Conservation (phyloP, 1,284 basidiomycete species). For the Phylloporus gajari region DNA sequence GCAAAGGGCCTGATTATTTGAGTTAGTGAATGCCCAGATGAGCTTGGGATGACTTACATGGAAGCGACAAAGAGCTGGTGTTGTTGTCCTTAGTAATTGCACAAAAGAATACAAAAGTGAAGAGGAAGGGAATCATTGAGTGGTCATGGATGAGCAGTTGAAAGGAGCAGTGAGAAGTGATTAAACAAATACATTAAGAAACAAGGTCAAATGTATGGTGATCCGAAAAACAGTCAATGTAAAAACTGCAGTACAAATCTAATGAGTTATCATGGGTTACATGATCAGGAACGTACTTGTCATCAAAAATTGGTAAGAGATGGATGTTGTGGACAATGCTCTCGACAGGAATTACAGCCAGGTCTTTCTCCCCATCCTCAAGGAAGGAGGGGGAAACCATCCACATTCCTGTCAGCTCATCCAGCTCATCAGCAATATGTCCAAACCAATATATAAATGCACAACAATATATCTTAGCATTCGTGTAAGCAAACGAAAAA, state of each 20-base stretch:
- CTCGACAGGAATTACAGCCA: not conserved
- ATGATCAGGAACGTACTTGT: not conserved
- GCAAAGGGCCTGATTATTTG: constrained; percentile 40
- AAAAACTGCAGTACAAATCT: not conserved
- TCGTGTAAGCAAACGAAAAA: not conserved
- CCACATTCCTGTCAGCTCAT: not conserved
- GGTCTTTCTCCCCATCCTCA: not conserved
- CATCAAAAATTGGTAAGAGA: not conserved
- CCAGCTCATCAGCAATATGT: not conserved
- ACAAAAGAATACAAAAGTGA: constrained; percentile 47
- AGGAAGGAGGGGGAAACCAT: not conserved
- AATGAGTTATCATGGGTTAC: not conserved
- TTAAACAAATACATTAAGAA: not conserved
- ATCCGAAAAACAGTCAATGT: not conserved
- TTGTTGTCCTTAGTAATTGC: constrained; percentile 44
- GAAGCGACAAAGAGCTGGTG: constrained; percentile 45
- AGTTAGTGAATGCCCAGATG: not conserved
- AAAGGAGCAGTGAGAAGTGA: not conserved
- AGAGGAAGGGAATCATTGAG: constrained; percentile 31
- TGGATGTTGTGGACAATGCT: not conserved
- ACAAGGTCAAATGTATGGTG: not conserved
- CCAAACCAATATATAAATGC: not conserved
- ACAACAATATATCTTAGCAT: not conserved
- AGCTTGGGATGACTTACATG: constrained; percentile 39
- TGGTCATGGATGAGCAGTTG: no score